Percentiles rank a stretch among this genome's conserved stretches.
phyloP scores from a whole-genome alignment of 2,329 filamentous ascomycete genomes.

The Fusarium sublunatum region DNA sequence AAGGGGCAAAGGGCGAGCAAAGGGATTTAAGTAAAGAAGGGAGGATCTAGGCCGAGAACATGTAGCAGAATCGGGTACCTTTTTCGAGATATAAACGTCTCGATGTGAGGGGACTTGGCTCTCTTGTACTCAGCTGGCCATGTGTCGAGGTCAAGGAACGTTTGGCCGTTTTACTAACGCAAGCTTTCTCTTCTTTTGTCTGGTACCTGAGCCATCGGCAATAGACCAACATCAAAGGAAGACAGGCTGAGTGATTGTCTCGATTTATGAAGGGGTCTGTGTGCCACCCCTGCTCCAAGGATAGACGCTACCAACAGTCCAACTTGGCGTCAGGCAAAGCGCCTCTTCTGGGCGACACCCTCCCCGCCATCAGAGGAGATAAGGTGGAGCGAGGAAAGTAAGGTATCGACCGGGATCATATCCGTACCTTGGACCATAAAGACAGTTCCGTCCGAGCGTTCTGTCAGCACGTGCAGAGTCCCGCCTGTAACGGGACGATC shows the following conservation, averaged over 20 bases:
- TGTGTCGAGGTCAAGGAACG: conserved; percentile 40
- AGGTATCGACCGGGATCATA: conserved; percentile 47
- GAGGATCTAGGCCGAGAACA: conserved; percentile 38
- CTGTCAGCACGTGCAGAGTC: conserved; percentile 33
- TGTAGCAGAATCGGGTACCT: conserved; percentile 37
- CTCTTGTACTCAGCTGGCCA: conserved; percentile 49
- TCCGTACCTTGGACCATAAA: conserved; percentile 46
- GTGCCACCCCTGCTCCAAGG: conserved; percentile 48
- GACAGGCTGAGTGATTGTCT: conserved; percentile 50
- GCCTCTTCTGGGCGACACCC: conserved; percentile 23
- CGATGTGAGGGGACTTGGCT: conserved; percentile 44
- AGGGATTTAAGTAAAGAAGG: conserved; percentile 44
- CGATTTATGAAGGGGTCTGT: conserved; percentile 48
- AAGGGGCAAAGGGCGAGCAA: conserved; percentile 40
- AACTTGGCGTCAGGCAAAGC: conserved; percentile 41
- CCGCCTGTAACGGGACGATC: conserved; percentile 33
- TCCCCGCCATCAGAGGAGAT: conserved; percentile 30
- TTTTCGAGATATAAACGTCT: conserved; percentile 36
- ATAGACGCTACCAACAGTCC: conserved; percentile 44
- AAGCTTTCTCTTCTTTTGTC: conserved; percentile 44
- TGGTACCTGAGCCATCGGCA: conserved; percentile 49
- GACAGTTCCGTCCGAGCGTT: conserved; percentile 33
- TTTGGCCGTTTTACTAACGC: conserved; percentile 44
- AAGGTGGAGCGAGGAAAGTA: conserved; percentile 45
- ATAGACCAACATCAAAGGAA: conserved; percentile 43